Percentiles rank a stretch among this genome's conserved stretches.
phyloP scores from a whole-genome alignment of 225 moss, liverwort and hornwort genomes.

The Climacium dendroides region DNA sequence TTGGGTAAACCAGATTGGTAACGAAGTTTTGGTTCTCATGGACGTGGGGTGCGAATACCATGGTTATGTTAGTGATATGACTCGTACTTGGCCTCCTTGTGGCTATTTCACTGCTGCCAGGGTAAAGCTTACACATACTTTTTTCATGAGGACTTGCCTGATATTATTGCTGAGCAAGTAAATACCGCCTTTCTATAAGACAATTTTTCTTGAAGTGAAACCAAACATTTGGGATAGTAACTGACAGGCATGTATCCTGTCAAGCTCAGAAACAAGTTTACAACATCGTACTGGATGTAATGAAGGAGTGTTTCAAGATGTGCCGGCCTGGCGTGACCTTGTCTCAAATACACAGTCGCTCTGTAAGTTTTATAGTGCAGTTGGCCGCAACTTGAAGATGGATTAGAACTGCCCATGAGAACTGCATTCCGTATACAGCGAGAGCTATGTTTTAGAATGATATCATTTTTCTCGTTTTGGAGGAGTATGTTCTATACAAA shows the following conservation, averaged over 20 bases:
- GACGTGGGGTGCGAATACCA: conserved; percentile 95
- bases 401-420: background rate
- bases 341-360: conserved; percentile 66
- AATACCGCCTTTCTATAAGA: background rate
- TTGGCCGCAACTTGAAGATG: background rate
- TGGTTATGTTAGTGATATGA: conserved; percentile 99
- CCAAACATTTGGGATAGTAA: background rate
- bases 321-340: conserved; percentile 77
- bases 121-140: conserved; percentile 14
- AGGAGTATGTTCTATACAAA: background rate
- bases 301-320: conserved; percentile 91
- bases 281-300: conserved; percentile 60
- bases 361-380: conserved; percentile 34
- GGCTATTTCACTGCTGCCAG: conserved; percentile 64
- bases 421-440: background rate
- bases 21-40: conserved; percentile 72
- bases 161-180: background rate
- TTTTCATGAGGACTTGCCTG: background rate
- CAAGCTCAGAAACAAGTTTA: conserved; percentile 79
- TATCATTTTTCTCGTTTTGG: background rate
- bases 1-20: conserved; percentile 44
- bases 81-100: conserved; percentile 93
- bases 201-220: background rate
- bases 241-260: conserved; percentile 1
- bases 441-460: background rate